Evolutionary conservation across 2,329 filamentous ascomycete genomes (phyloP), one percentile per base, ranked within the genome.

Genomic region (Penicillium frequentans): DNA sequence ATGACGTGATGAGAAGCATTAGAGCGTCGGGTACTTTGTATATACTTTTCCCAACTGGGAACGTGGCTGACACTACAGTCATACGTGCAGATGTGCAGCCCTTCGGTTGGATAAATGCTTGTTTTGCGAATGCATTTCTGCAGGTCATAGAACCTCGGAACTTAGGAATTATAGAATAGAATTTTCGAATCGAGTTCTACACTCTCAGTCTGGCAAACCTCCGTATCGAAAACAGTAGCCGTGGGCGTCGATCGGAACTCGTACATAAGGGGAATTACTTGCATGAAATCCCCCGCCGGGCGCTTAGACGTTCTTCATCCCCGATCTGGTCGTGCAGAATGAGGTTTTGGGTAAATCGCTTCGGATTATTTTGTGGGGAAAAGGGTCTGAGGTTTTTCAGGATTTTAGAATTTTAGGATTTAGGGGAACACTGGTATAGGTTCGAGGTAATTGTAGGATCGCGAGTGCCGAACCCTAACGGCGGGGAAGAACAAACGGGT

Each of bases 51-150:
- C 5, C 11, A 19, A 23, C 10, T 23, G 19, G 39, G n/a, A 21
- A 23, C 3, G 48, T 50, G 48, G 48, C 48, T 50, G 48, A 50
- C 14, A 23, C 33, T 39, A 11, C 39, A 21, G 48, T 47, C 45
- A 31, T 13, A 27, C 26, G 26, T 47, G 24, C 45, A 27, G 26
- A 46, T 39, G 27, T 52, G 37, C n/a, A 35, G 42, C 26, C 39
- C 44, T 54, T 61, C 56, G 59, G 53, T 52, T 59, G 56, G 56
- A 59, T 49, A 56, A 59, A 61, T 58, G 56, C 56, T 56, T 56
- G 31, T 56, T 45, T 37, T 10, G 10, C 14, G 26, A 21, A 4
- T 37, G 46, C 47, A 49, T 23, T 24, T 31, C 31, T 49, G 47
- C 47, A 37, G 29, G 29, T 10, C 46, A 19, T 24, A 46, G 10